Base-by-base conservation (phyloP, 179 eudicot genomes). In the Sideroxylon spinosum region DNA sequence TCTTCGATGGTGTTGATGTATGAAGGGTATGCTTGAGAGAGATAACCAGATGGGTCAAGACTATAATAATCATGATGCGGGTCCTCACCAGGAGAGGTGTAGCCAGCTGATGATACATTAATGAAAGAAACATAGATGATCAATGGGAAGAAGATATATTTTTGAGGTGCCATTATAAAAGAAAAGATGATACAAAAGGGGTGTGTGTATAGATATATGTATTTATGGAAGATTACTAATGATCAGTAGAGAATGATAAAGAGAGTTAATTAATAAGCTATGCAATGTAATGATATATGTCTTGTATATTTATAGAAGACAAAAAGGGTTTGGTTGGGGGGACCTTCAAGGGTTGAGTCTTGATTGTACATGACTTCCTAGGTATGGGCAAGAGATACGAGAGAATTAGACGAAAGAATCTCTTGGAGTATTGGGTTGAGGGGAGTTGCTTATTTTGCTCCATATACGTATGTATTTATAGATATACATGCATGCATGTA, bases 11-110 rank as follows among this genome's bases (percentile, higher is more conserved):
- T 37, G 70, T 37, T 53, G 22, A 68, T 19, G 56, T 71, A 46
- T 23, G 76, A 61, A 78, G 80, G 83, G 63, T 71, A 44, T 20
- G 80, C 80, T 32, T 70, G 49, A 44, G 25, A 29, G 48, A 32
- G 52, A 71, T 71, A 67, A 60, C 82, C 82, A 17, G 28, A 46
- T 19, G 11, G 75, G 68, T 68, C 78, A 1, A 71, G 44, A 10
- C 16, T 52, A 55, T 28, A 11, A 32, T 29, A 3, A 76, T 65
- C 12, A 49, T 16, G 63, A 16, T 23, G n/a, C 65, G 69, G 70
- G 71, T 76, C 79, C 49, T 7, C 72, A 20, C 37, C 28, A 53
- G 32, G 9, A 22, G 23, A n/a, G 37, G 37, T 37, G 32, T 37
- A 56, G n/a, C 55, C 49, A 67, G 74, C 13, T 37, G 44, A 37